phyloP scores from a whole-genome alignment of 495 filamentous ascomycete genomes.

The Lophium mytilinum region DNA sequence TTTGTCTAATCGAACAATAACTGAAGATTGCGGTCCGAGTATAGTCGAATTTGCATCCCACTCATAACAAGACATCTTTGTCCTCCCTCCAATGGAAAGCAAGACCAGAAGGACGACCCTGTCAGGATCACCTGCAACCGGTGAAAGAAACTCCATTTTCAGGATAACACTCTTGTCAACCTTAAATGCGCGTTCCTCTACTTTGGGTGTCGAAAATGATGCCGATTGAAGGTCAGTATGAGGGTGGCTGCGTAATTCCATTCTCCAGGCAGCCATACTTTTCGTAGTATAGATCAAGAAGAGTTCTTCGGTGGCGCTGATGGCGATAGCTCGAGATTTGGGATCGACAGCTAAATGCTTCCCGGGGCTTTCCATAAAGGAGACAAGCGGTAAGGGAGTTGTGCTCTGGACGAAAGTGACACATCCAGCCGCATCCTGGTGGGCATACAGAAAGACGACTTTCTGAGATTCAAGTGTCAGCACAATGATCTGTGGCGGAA shows the following conservation, averaged over 20 bases:
- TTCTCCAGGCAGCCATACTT: constrained; percentile 29
- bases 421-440: constrained; percentile 45
- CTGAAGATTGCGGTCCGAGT: not conserved
- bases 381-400: constrained; percentile 47
- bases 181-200: constrained; percentile 47
- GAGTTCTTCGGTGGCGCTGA: constrained; percentile 50
- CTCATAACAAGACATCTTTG: constrained; percentile 61
- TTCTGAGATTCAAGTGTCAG: constrained; percentile 50
- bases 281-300: constrained; percentile 58
- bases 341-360: constrained; percentile 80
- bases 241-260: not conserved
- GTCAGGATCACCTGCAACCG: constrained; percentile 49
- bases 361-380: constrained; percentile 54
- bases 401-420: constrained; percentile 51
- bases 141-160: constrained; percentile 81
- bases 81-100: constrained; percentile 49
- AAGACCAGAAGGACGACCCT: constrained; percentile 73
- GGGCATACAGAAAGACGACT: constrained; percentile 20
- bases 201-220: constrained; percentile 8
- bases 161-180: constrained; percentile 62
- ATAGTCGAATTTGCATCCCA: constrained; percentile 47
- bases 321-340: constrained; percentile 55
- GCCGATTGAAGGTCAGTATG: not conserved
- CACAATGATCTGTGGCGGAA: constrained; percentile 71
- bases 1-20: constrained; percentile 1